phyloP scores from a whole-genome alignment of 1,284 basidiomycete genomes.

The Irpex lacteus region DNA sequence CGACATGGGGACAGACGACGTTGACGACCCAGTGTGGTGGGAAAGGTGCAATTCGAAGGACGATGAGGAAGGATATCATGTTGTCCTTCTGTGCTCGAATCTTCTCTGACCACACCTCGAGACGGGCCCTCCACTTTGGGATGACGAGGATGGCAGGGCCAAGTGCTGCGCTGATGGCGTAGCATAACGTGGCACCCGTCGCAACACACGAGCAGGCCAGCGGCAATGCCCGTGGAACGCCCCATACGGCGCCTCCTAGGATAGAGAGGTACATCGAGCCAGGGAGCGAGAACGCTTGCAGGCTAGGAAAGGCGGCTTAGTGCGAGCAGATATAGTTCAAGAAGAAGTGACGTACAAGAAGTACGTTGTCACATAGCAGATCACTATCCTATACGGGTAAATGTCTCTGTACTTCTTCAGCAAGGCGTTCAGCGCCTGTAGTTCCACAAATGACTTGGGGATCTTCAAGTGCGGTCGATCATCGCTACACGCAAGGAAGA shows the following conservation, averaged over 20 bases:
- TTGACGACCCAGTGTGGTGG: constrained; percentile 98
- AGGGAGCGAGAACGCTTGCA: constrained; percentile 95
- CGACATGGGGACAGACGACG: constrained; percentile 90
- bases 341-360: constrained; percentile 70
- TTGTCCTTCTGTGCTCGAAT: constrained; percentile 75
- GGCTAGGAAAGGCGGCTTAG: constrained; percentile 40
- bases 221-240: constrained; percentile 84
- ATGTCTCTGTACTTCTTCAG: constrained; percentile 88
- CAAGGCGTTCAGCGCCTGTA: constrained; percentile 77
- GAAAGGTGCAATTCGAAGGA: constrained; percentile 90
- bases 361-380: constrained; percentile 86
- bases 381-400: constrained; percentile 76
- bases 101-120: constrained; percentile 80
- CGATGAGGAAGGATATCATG: constrained; percentile 86
- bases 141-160: constrained; percentile 86
- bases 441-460: constrained; percentile 80
- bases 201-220: constrained; percentile 94
- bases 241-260: constrained; percentile 95
- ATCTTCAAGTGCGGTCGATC: constrained; percentile 75
- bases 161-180: constrained; percentile 86
- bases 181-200: constrained; percentile 89
- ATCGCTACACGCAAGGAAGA: constrained; percentile 40
- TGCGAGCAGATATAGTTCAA: constrained; percentile 1
- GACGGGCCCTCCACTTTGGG: constrained; percentile 78
- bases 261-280: constrained; percentile 99